These are phyloP conservation scores for Starmerella davenportii DNA, from an alignment of 805 yeast genomes.

Conservation along the genomic window DNA sequence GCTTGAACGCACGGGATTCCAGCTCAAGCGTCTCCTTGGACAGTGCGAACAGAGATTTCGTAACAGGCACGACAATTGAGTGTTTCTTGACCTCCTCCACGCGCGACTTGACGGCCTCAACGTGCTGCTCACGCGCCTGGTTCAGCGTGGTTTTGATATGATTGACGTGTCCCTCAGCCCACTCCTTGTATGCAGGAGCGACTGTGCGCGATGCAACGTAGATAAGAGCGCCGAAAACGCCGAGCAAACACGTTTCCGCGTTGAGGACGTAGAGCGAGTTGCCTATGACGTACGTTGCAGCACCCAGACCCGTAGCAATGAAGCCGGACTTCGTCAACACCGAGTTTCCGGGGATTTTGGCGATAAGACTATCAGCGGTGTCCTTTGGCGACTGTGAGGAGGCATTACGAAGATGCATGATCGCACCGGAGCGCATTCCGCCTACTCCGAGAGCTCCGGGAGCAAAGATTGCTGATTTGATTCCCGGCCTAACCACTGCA, in stretches of 20 bases:
- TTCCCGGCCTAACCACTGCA: no score
- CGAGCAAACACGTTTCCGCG: slow-evolving; percentile 77
- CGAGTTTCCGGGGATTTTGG: slow-evolving; percentile 84
- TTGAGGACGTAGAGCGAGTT: slow-evolving; percentile 83
- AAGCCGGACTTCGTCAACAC: slow-evolving; percentile 83
- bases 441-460: no score
- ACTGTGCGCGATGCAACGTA: slow-evolving; percentile 65
- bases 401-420: no score
- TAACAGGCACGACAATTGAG: slow-evolving; percentile 79
- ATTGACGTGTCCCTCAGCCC: slow-evolving; percentile 75
- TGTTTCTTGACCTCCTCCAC: slow-evolving; percentile 73
- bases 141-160: slow-evolving; percentile 67
- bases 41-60: slow-evolving; percentile 78
- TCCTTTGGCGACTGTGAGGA: slow-evolving; percentile 39
- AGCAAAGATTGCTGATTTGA: no score
- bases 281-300: slow-evolving; percentile 82
- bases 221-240: slow-evolving; percentile 61
- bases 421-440: no score
- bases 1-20: slow-evolving; percentile 86
- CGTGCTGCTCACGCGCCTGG: slow-evolving; percentile 77
- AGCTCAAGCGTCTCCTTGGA: slow-evolving; percentile 93
- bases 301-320: slow-evolving; percentile 88
- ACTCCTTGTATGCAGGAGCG: slow-evolving; percentile 87
- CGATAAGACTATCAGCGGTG: slow-evolving; percentile 77
- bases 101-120: slow-evolving; percentile 82